phyloP scores from a whole-genome alignment of 257 asterid species.

The Solanum commersonii region DNA sequence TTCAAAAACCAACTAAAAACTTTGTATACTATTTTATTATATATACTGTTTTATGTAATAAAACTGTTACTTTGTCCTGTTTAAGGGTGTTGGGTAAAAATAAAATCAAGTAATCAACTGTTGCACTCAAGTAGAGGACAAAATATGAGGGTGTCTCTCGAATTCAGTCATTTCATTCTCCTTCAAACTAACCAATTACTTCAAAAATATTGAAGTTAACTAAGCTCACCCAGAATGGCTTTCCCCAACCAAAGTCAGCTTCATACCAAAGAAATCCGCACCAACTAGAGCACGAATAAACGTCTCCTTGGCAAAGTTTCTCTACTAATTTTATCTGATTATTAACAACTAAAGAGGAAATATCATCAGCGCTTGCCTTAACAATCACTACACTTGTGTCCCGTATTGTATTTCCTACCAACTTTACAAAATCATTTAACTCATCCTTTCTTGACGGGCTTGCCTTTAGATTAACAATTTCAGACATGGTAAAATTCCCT shows the following conservation, averaged over 20 bases:
- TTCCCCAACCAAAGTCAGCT: slow-evolving; percentile 38
- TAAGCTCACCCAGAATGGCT: slow-evolving; percentile 1
- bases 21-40: too few species aligned
- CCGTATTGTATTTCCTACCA: neutral
- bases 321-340: too few species aligned
- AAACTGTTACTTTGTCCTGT: too few species aligned
- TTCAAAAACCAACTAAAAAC: too few species aligned
- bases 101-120: too few species aligned
- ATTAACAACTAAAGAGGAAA: neutral
- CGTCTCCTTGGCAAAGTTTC: neutral
- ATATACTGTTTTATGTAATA: too few species aligned
- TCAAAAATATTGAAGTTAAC: too few species aligned
- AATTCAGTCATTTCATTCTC: slow-evolving; percentile 6
- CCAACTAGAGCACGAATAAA: slow-evolving; percentile 6
- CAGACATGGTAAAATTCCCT: neutral
- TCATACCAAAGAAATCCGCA: neutral
- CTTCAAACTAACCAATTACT: neutral
- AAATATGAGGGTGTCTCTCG: neutral
- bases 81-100: too few species aligned
- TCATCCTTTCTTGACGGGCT: neutral
- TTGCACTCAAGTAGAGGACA: neutral
- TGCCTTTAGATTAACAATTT: neutral
- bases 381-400: neutral
- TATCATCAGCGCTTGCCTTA: neutral
- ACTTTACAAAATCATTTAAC: neutral